phyloP scores from a whole-genome alignment of 352 stramenopile genomes.

The Thraustochytrium sp. region DNA sequence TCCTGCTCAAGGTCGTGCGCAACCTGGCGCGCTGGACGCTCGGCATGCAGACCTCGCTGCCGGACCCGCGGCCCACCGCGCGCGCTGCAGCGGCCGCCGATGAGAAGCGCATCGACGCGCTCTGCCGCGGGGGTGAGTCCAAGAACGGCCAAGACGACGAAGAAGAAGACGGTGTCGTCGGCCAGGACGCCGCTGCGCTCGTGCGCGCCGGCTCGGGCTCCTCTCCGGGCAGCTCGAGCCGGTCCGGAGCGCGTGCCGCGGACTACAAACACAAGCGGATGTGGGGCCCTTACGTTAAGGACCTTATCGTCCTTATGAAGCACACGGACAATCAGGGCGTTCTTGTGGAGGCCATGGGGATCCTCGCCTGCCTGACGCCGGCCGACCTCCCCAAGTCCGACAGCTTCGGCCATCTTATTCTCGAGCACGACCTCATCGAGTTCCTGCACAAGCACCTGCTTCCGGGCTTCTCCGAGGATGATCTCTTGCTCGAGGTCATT shows the following conservation, averaged over 20 bases:
- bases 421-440: constrained; percentile 73
- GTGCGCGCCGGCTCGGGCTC: constrained; percentile 40
- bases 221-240: constrained; percentile 6
- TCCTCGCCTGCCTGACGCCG: constrained; percentile 80
- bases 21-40: constrained; percentile 86
- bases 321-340: constrained; percentile 83
- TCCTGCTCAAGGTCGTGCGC: constrained; percentile 86
- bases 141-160: not conserved
- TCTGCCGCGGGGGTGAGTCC: too few relatives aligned
- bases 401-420: constrained; percentile 78
- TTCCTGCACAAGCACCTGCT: constrained; percentile 84
- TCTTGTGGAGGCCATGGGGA: constrained; percentile 83
- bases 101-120: not conserved
- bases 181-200: constrained; percentile 20
- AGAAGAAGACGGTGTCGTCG: not conserved
- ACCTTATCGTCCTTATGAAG: constrained; percentile 70
- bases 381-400: constrained; percentile 75
- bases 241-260: constrained; percentile 60
- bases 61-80: not conserved
- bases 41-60: constrained; percentile 72
- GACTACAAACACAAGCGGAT: constrained; percentile 82
- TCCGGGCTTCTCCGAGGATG: constrained; percentile 78
- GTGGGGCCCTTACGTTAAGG: constrained; percentile 79
- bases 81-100: not conserved
- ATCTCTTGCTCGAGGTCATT: constrained; percentile 82